A percentile compares a stretch with the other conserved stretches of the same genome.
Conservation (phyloP, 2,329 filamentous ascomycete genomes). For the Pyrenophora teres region DNA sequence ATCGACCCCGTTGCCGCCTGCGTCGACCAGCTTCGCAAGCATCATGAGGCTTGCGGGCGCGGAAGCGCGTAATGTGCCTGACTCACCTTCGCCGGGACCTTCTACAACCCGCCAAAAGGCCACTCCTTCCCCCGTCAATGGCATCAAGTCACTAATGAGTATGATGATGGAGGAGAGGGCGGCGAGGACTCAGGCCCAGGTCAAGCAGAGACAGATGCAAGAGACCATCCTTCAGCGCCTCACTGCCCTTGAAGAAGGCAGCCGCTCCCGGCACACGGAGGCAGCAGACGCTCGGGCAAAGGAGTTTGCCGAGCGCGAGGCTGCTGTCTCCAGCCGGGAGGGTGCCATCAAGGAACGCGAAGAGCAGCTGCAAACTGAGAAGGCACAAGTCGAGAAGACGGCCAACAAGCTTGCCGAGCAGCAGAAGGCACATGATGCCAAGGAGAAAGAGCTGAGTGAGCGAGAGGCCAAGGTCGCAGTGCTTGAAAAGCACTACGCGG, state of each 20-base stretch:
- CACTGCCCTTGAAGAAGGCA: neutral
- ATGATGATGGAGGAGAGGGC: neutral
- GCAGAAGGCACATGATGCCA: neutral
- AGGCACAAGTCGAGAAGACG: neutral
- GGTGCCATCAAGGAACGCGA: neutral
- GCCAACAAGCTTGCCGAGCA: neutral
- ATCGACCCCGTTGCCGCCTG: no score
- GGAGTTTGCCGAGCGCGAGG: neutral
- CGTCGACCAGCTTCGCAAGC: no score
- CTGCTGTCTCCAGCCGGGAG: neutral
- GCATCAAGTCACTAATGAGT: neutral
- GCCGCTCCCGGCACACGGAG: neutral
- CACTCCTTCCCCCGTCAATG: neutral
- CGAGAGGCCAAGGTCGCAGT: no score
- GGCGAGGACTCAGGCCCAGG: neutral
- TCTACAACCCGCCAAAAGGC: neutral
- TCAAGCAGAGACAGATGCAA: neutral
- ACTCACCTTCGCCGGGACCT: no score
- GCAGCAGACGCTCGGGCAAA: neutral
- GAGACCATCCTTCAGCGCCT: neutral
- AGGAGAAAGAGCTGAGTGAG: no score
- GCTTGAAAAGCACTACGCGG: no score
- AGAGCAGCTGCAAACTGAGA: neutral
- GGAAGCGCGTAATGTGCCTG: no score
- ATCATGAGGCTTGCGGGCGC: no score